A percentile compares a stretch with the other conserved stretches of the same genome.
phyloP scores from a whole-genome alignment of 108 stramenopile genomes.

The Cyclotella atomus region DNA sequence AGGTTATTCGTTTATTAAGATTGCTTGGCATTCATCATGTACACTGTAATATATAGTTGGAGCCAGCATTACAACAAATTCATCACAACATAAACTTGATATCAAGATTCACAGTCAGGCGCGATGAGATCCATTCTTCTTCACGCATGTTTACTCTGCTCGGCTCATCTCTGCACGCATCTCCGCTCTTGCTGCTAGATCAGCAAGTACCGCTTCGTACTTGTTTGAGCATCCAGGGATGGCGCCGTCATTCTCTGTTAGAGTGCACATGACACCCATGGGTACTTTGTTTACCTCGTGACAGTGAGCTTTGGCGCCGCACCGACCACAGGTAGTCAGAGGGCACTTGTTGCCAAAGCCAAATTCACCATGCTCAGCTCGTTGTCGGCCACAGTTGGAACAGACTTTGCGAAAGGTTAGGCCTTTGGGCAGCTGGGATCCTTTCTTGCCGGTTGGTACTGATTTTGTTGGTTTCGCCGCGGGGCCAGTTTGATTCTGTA shows the following conservation, averaged over 20 bases:
- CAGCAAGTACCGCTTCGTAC: slow-evolving; percentile 69
- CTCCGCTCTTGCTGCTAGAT: slow-evolving; percentile 71
- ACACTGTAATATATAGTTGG: too few relatives aligned
- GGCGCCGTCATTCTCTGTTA: slow-evolving; percentile 69
- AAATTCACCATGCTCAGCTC: slow-evolving; percentile 84
- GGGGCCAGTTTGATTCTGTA: slow-evolving; percentile 8
- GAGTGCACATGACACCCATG: slow-evolving; percentile 74
- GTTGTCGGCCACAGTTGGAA: slow-evolving; percentile 73
- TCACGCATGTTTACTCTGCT: too few relatives aligned
- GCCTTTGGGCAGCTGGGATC: slow-evolving; percentile 62
- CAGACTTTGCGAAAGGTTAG: slow-evolving; percentile 86
- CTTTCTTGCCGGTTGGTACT: too few relatives aligned
- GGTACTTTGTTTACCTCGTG: slow-evolving; percentile 46
- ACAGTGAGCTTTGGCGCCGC: slow-evolving; percentile 60
- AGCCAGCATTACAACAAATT: too few relatives aligned
- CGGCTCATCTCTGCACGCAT: slow-evolving; percentile 52
- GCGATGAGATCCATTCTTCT: too few relatives aligned
- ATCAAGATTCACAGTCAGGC: too few relatives aligned
- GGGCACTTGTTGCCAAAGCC: slow-evolving; percentile 87
- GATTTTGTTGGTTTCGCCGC: slow-evolving; percentile 17
- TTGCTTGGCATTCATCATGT: too few relatives aligned
- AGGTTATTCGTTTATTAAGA: too few relatives aligned
- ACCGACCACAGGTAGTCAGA: slow-evolving; percentile 74
- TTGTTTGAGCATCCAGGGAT: slow-evolving; percentile 41
- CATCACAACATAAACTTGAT: too few relatives aligned